Evolutionary conservation across 2,329 filamentous ascomycete species (phyloP).

Genomic region (Cercospora sojina): DNA sequence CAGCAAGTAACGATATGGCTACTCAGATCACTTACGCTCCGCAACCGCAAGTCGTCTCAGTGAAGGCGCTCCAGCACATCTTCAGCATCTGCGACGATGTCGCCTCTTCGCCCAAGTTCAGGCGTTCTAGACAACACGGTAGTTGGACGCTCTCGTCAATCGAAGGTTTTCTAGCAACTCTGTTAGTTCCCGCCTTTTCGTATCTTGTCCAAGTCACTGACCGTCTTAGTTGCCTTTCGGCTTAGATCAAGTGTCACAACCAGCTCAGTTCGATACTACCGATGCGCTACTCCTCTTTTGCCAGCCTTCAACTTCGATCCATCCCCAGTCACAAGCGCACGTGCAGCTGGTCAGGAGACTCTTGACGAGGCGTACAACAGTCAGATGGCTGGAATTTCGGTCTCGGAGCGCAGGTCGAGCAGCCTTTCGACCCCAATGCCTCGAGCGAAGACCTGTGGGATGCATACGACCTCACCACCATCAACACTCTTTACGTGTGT

Average conservation of each 20-base stretch:
- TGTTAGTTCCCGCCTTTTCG: not conserved
- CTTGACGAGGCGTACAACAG: not conserved
- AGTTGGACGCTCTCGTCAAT: not conserved
- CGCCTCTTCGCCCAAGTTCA: not conserved
- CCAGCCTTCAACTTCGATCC: not conserved
- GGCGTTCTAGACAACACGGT: not conserved
- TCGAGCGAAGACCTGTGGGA: not conserved
- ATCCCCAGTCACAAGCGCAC: not conserved
- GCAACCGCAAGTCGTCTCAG: constrained; percentile 5
- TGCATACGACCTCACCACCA: not conserved
- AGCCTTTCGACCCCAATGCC: not conserved
- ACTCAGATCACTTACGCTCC: constrained; percentile 20
- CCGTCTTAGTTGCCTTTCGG: not conserved
- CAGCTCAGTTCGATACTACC: not conserved
- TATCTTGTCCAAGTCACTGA: not conserved
- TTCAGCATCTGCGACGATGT: constrained; percentile 19
- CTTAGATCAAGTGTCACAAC: not conserved
- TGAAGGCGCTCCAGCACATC: constrained; percentile 17
- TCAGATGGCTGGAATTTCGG: not conserved
- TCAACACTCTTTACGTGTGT: not conserved
- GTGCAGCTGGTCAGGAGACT: not conserved
- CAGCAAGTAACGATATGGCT: constrained; percentile 23
- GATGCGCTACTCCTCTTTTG: not conserved
- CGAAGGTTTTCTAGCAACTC: not conserved
- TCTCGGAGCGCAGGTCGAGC: not conserved